These are phyloP conservation scores for Glycine tomentella DNA, from an alignment of 306 rosid genomes.

Conservation along the genomic window DNA sequence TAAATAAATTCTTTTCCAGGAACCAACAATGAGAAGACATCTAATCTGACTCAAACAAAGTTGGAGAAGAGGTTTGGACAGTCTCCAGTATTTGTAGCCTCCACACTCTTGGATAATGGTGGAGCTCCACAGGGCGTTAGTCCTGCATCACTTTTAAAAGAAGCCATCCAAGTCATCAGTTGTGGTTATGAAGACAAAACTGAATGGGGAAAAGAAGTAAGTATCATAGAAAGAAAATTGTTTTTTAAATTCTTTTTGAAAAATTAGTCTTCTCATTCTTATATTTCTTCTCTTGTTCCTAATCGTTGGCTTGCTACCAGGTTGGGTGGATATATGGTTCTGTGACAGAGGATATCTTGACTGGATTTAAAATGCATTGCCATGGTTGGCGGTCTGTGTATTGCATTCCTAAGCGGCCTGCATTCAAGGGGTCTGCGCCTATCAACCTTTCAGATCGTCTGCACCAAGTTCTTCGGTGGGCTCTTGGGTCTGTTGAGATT, in stretches of 20 bases:
- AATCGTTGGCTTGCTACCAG: slow-evolving; percentile 54
- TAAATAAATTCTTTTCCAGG: slow-evolving; percentile 58
- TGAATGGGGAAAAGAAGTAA: slow-evolving; percentile 98
- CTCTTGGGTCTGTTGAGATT: slow-evolving; percentile 96
- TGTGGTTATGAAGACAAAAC: slow-evolving; percentile 98
- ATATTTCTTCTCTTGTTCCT: slow-evolving; percentile 16
- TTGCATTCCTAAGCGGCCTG: slow-evolving; percentile 88
- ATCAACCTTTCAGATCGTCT: slow-evolving; percentile 95
- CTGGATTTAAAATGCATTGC: slow-evolving; percentile 99
- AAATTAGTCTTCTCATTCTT: slow-evolving; percentile 28
- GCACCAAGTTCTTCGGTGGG: slow-evolving; percentile 98
- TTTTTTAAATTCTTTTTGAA: background rate
- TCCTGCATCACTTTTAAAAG: slow-evolving; percentile 86
- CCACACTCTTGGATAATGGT: slow-evolving; percentile 83
- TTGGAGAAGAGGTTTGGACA: slow-evolving; percentile 94
- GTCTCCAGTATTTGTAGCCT: slow-evolving; percentile 85
- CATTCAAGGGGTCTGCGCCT: slow-evolving; percentile 98
- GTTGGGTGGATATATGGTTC: slow-evolving; percentile 99
- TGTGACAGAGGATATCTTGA: slow-evolving; percentile 97
- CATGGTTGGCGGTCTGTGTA: slow-evolving; percentile 99
- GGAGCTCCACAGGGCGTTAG: slow-evolving; percentile 72
- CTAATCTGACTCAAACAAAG: slow-evolving; percentile 66
- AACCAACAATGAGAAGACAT: slow-evolving; percentile 52
- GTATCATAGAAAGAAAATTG: slow-evolving; percentile 5
- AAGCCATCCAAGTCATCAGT: slow-evolving; percentile 95